Base-by-base conservation (phyloP, 179 eudicot genomes). In the Vitellaria paradoxa region DNA sequence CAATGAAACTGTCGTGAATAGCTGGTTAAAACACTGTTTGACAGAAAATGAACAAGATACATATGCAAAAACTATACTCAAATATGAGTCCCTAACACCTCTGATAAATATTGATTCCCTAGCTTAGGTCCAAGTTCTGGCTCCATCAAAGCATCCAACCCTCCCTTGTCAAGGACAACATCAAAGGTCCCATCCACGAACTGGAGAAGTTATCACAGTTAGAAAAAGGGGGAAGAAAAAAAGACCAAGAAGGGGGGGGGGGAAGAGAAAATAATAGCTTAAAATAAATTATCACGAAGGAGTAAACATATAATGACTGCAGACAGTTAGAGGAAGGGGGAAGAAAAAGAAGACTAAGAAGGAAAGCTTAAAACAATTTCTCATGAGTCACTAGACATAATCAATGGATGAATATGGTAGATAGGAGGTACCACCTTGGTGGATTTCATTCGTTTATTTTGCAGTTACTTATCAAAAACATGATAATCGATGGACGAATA, bases 81-180 rank as follows among this genome's bases (percentile, higher is more conserved):
- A 67, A 79, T 52, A 64, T 72, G 73, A 81, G 65, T 77, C 60
- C 80, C 78, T 23, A 76, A 65, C 86, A 95, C 99, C 99, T 96
- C 97, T 37, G 96, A 91, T 67, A 96, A 78, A 84, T 96, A 96
- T 77, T 86, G 88, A 82, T 62, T 86, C 26, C 99, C 99, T 47
- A 96, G 84, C 77, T 82, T 86, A 6, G 94, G 57, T 37, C 99
- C 99, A 71, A 82, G 85, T 84, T 87, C 89, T 50, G 99, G 98
- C 87, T 96, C 99, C 99, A 96, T 96, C 81, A 96, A 81, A 42
- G 99, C 98, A 87, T 96, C 99, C 85, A 96, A 84, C 47, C 99
- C 98, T 61, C 99, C 99, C 63, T 96, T 96, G 64, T 96, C 99
- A 78, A 96, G 85, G 76, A 91, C 89, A 57, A 85, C 80, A 79